Base-by-base conservation (phyloP, 75 land plant genomes). In the Pinus tabuliformis region DNA sequence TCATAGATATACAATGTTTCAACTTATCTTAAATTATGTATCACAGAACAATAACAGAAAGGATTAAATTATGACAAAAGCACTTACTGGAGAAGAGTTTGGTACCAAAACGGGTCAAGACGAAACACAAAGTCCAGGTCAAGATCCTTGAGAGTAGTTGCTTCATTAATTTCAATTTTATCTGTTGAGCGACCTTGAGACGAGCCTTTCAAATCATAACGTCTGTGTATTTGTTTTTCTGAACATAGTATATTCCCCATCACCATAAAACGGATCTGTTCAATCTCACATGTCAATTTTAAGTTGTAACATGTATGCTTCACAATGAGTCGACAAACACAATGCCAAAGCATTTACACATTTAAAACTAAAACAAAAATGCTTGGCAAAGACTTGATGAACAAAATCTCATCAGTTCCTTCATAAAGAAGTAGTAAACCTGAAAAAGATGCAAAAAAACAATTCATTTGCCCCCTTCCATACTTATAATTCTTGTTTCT, bases 211-310 rank as follows among this genome's bases (percentile, higher is more conserved):
- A 94, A 77, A 72, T 94, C 97, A 80, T 88, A 94, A 13, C 92
- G 84, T 9, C 87, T 81, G 76, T 94, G 97, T 57, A 94, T 91
- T 30, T 81, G 81, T 36, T 91, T 66, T 42, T 91, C 94, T 58
- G 97, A 92, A 77, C 87, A 86, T 74, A 94, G 89, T 89, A 94
- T 89, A 80, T 91, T 94, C 58, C 94, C 94, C 97, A 94, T 94
- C 57, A 94, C 97, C 37, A 94, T 83, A 84, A 94, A 94, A 1
- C 97, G 92, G 24, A 94, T 87, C 96, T 93, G 87, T 49, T 52
- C 80, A 80, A 62, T 2, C 72, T 9, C 11, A 68, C 49, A n/a
- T 18, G 21, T 68, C 52, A 68, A 20, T 68, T 68, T 68, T 18
- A 68, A 42, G 42, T 39, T 33, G 15, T 18, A 36, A 17, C 36